Base-by-base conservation (phyloP, 2,329 filamentous ascomycete genomes). In the Apiospora phragmitis region DNA sequence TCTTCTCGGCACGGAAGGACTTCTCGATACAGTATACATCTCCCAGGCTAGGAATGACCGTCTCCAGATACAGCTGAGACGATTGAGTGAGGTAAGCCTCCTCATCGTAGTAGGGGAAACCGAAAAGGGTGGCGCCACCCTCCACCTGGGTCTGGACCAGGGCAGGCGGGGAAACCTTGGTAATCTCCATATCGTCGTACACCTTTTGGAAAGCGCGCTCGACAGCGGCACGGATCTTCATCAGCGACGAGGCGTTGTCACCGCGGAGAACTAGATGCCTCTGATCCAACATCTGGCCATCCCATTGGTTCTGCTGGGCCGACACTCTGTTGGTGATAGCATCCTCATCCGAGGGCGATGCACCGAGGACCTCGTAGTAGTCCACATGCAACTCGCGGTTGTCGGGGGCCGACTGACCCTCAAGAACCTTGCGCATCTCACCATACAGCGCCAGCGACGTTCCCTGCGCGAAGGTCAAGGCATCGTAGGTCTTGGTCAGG, bases 21-120 rank as follows among this genome's bases (percentile, higher is more conserved):
- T 97, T 97, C 83, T 97, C 95, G 78, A 99, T 95, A 81, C 95
- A 98, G 88, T 97, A 99, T 69, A 98, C 94, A 80, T 98, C 94
- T 76, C 96, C 96, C 77, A 98, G 88, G 68, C 92, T 94, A 14
- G 95, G 94, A 42, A 99, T 86, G 75, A 92, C 94, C 42, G 96
- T 99, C 87, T 99, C 96, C 71, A 99, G 92, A 84, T 99, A 99
- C 69, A 99, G 90, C 83, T 99, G 96, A 43, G 94, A 97, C 4
- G 95, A 98, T 84, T 99, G 96, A 4, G 96, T 98, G 73, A 99
- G 90, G 85, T 95, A 99, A 71, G 96, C 93, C 76, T 92, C 89
- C 83, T 98, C 93, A 76, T 91, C 92, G 83, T 97, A 98, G 87
- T 96, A 97, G 79, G 93, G 87, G 78, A 97, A 93, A 72, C 90